phyloP scores from a whole-genome alignment of 768 basidiomycete genomes.

The Mycena maculata region DNA sequence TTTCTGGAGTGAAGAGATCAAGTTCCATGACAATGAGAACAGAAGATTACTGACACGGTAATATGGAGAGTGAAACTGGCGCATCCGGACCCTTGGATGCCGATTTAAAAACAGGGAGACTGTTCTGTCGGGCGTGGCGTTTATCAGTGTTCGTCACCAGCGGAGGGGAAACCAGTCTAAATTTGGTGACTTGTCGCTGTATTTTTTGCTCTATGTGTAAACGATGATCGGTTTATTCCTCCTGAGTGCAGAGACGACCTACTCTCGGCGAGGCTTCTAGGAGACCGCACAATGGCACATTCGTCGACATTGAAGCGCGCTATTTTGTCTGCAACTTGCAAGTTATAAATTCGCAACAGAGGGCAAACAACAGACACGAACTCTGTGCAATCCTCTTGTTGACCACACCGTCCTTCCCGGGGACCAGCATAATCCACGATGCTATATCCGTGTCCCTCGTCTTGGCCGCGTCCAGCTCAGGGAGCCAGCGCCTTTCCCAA shows the following conservation, averaged over 20 bases:
- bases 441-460: conserved; percentile 10
- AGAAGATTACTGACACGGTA: conserved; percentile 14
- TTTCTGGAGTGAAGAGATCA: neutral
- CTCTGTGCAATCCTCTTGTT: conserved; percentile 28
- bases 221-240: neutral
- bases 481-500: conserved; percentile 71
- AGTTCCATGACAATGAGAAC: neutral
- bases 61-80: conserved; percentile 16
- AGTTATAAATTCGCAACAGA: neutral
- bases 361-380: neutral
- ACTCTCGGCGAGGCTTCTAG: conserved; percentile 23
- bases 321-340: conserved; percentile 14
- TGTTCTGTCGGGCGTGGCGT: conserved; percentile 16
- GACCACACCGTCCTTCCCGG: conserved; percentile 20
- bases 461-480: conserved; percentile 57
- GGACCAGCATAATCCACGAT: conserved; percentile 32
- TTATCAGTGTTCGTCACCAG: neutral
- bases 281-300: conserved; percentile 26
- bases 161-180: conserved; percentile 10
- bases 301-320: conserved; percentile 14
- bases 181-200: conserved; percentile 20
- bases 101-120: conserved; percentile 2
- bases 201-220: conserved; percentile 16
- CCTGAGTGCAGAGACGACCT: neutral
- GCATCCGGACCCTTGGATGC: neutral